Evolutionary conservation across 805 yeast genomes (phyloP), one percentile per base, ranked within the genome.

Genomic region (Saturnispora gosingensis): DNA sequence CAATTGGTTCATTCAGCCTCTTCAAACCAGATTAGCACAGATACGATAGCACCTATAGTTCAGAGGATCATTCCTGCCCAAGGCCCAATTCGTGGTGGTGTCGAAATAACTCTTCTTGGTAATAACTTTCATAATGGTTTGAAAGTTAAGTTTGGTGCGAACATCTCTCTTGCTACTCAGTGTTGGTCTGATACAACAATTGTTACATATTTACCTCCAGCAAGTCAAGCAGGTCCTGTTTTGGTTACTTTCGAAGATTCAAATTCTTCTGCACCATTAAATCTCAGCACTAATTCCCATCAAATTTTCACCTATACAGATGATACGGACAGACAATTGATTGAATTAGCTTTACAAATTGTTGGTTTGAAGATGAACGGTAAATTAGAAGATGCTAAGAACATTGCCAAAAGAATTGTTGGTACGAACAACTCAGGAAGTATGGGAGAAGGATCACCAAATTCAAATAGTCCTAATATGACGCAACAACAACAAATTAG

Each of bases 291-390:
- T 1, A 53, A 43, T 32, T 61, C 68, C 35, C 79, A 73, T 57
- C 86, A 81, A 61, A 74, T 87, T 1, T 93, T 93, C 67, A 89
- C 98, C 0, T 93, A 93, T 62, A 77, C 88, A 44, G 97, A 93
- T 69, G 99, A 93, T 64, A 86, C 97, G 9, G 99, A 93, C 67
- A 78, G 93, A 58, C 97, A 91, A 67, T 76, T 93, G 64, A 87
- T 91, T 63, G 99, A 93, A 69, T 73, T 93, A 56, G 99, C 99
- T 2, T 74, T 93, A 59, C 98, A 93, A 64, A 93, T 93, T 60
- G 97, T 93, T 40, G 99, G 99, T 2, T 73, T 90, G 67, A 91
- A 91, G 69, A 89, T 91, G 97, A 90, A 88, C 63, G 99, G 98
- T 53, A 83, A 84, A 61, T 72, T 93, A 53, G 98, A 93, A 63